Evolutionary conservation across 2,329 filamentous ascomycete genomes (phyloP).

Genomic region (Verticillium nubilum): DNA sequence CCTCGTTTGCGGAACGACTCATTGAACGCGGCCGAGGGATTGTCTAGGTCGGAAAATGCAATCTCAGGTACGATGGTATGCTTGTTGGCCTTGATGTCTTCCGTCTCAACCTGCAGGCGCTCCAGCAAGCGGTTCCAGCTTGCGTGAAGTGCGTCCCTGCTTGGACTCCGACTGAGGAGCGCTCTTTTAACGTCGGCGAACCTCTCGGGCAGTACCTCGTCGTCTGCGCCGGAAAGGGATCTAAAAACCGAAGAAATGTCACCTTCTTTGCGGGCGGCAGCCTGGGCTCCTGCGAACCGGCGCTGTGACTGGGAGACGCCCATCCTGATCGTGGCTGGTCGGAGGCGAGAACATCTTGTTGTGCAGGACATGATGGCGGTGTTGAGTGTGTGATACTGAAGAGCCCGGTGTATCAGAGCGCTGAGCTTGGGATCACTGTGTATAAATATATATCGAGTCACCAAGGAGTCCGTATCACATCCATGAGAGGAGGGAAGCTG

Average conservation of each 20-base stretch:
- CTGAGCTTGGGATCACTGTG: too few species aligned
- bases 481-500: background rate
- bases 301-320: background rate
- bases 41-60: conserved; percentile 37
- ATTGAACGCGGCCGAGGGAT: conserved; percentile 4
- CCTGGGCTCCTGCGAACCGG: background rate
- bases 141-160: conserved; percentile 29
- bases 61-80: conserved; percentile 48
- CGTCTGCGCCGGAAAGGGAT: conserved; percentile 45
- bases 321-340: background rate
- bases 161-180: conserved; percentile 34
- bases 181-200: conserved; percentile 52
- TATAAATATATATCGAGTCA: too few species aligned
- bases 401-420: too few species aligned
- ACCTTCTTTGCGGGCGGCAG: conserved; percentile 44
- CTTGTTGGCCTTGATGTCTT: conserved; percentile 36
- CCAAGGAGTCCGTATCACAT: background rate
- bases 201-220: conserved; percentile 43
- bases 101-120: conserved; percentile 40
- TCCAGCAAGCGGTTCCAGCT: conserved; percentile 45
- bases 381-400: background rate
- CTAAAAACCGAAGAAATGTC: conserved; percentile 59
- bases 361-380: background rate
- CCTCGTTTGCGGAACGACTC: conserved; percentile 46
- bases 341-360: background rate